phyloP scores from a whole-genome alignment of 164 flowering plant genomes.

The Buxus sempervirens region DNA sequence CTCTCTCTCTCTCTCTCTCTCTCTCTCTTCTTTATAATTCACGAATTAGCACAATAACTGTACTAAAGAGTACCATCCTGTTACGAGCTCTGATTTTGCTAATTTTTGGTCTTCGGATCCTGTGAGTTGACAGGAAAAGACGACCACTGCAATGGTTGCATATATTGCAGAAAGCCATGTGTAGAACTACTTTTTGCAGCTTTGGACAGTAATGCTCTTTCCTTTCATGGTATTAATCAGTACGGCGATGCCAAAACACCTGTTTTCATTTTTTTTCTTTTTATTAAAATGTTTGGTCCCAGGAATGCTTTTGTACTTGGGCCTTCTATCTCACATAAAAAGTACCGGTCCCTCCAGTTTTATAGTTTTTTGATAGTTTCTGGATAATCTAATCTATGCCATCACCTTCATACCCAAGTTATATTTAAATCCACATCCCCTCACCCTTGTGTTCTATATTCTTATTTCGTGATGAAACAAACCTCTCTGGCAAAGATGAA shows the following conservation, averaged over 20 bases:
- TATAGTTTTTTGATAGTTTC: no score
- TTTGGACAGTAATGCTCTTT: slow-evolving; percentile 8
- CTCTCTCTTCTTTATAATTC: not conserved
- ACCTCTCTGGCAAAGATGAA: no score
- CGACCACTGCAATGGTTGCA: slow-evolving; percentile 1
- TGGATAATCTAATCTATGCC: slow-evolving; percentile 20
- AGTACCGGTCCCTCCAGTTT: no score
- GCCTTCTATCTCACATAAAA: not conserved
- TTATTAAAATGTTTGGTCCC: not conserved
- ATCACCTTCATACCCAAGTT: no score
- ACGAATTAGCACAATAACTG: slow-evolving; percentile 17
- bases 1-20: slow-evolving; percentile 1
- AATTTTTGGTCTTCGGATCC: slow-evolving; percentile 29
- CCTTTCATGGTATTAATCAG: not conserved
- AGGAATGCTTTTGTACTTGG: not conserved
- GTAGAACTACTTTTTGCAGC: slow-evolving; percentile 20
- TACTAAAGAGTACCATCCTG: slow-evolving; percentile 32
- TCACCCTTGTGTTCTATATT: no score
- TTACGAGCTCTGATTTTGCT: slow-evolving; percentile 1
- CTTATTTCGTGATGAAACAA: no score
- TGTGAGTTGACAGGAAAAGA: slow-evolving; percentile 2
- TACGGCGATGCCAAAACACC: not conserved
- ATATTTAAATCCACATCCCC: no score
- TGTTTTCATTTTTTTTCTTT: not conserved
- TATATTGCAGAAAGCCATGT: slow-evolving; percentile 30